A percentile compares a stretch with the other conserved stretches of the same genome.
These are phyloP conservation scores for Hericium coralloides DNA, from an alignment of 768 basidiomycete genomes.

Conservation along the genomic window DNA sequence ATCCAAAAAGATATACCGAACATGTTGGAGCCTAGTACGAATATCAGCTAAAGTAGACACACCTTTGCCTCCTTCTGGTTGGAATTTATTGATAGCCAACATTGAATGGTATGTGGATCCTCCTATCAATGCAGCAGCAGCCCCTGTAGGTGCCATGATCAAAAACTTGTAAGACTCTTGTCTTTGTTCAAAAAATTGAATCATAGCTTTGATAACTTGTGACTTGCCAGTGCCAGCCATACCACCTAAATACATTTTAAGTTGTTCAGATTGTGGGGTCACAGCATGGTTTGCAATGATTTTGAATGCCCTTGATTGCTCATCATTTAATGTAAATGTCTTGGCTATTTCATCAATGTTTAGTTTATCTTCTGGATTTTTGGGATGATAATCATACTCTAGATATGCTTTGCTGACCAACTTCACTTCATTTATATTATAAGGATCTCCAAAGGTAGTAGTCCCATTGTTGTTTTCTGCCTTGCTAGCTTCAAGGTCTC, in stretches of 20 bases:
- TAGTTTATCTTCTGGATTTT: background rate
- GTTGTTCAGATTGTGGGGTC: background rate
- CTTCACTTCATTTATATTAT: background rate
- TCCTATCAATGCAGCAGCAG: slow-evolving; percentile 10
- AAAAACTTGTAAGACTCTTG: slow-evolving; percentile 5
- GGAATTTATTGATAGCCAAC: slow-evolving; percentile 1
- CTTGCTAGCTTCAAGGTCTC: background rate
- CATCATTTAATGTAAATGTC: slow-evolving; percentile 9
- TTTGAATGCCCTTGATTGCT: slow-evolving; percentile 13
- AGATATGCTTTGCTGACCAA: background rate
- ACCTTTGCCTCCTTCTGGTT: background rate
- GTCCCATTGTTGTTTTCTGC: background rate
- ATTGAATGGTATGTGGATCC: slow-evolving; percentile 18
- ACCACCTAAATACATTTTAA: slow-evolving; percentile 9
- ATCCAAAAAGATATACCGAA: slow-evolving; percentile 34
- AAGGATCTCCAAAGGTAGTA: background rate
- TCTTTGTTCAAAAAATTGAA: slow-evolving; percentile 6
- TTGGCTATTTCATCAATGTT: background rate
- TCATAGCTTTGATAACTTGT: slow-evolving; percentile 13
- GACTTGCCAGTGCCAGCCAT: slow-evolving; percentile 18
- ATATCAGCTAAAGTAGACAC: background rate
- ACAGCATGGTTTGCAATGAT: slow-evolving; percentile 14
- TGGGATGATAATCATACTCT: background rate
- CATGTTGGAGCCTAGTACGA: slow-evolving; percentile 11
- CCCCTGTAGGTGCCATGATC: slow-evolving; percentile 14